phyloP scores from a whole-genome alignment of 2,329 filamentous ascomycete species.

The Xylaria sp. region DNA sequence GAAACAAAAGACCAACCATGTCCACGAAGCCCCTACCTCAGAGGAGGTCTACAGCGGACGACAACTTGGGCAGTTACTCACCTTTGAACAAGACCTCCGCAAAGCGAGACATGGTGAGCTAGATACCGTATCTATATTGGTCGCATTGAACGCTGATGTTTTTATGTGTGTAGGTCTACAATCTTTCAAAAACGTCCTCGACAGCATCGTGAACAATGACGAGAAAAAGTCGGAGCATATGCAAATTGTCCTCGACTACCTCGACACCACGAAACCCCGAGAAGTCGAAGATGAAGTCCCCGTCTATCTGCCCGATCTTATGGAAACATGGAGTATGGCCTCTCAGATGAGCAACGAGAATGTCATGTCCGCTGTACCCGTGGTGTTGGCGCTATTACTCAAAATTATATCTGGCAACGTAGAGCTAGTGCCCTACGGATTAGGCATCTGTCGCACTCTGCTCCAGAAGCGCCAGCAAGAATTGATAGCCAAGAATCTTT shows the following conservation, averaged over 20 bases:
- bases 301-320: slow-evolving; percentile 79
- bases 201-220: slow-evolving; percentile 68
- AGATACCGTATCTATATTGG: not conserved
- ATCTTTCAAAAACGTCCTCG: slow-evolving; percentile 77
- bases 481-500: slow-evolving; percentile 80
- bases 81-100: slow-evolving; percentile 76
- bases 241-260: slow-evolving; percentile 75
- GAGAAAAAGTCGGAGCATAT: slow-evolving; percentile 61
- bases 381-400: slow-evolving; percentile 83
- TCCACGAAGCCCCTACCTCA: slow-evolving; percentile 66
- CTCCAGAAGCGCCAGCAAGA: slow-evolving; percentile 84
- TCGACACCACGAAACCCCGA: slow-evolving; percentile 65
- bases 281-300: slow-evolving; percentile 66
- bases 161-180: slow-evolving; percentile 65
- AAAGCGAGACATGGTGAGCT: slow-evolving; percentile 72
- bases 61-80: slow-evolving; percentile 75
- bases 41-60: slow-evolving; percentile 71
- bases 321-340: slow-evolving; percentile 89
- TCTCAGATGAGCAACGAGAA: slow-evolving; percentile 82
- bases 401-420: slow-evolving; percentile 79
- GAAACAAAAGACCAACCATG: slow-evolving; percentile 62
- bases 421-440: slow-evolving; percentile 78
- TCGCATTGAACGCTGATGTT: slow-evolving; percentile 16
- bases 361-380: slow-evolving; percentile 81
- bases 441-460: slow-evolving; percentile 82